phyloP scores from a whole-genome alignment of 768 basidiomycete genomes.

The Trametes meyenii region DNA sequence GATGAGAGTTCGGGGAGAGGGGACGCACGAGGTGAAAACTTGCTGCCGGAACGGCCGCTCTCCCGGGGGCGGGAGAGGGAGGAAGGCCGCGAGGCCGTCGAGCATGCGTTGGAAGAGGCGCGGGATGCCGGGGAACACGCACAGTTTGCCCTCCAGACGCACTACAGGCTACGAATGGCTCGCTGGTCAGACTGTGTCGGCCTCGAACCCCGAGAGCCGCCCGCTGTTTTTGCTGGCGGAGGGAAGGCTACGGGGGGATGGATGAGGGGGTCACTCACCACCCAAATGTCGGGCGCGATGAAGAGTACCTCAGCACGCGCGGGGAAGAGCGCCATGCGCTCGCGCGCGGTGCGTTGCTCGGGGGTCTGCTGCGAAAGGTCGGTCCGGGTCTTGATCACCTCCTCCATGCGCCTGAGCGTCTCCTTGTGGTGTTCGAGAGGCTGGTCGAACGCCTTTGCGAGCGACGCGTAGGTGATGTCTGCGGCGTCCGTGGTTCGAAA shows the following conservation, averaged over 20 bases:
- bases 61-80: slow-evolving; percentile 76
- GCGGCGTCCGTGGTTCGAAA: background rate
- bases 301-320: slow-evolving; percentile 77
- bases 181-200: too few relatives aligned
- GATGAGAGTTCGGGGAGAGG: slow-evolving; percentile 19
- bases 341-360: slow-evolving; percentile 75
- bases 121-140: slow-evolving; percentile 92
- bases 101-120: slow-evolving; percentile 82
- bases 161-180: slow-evolving; percentile 94
- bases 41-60: slow-evolving; percentile 80
- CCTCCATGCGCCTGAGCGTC: slow-evolving; percentile 73
- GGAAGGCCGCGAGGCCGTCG: slow-evolving; percentile 66
- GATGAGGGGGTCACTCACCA: slow-evolving; percentile 55
- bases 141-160: slow-evolving; percentile 81
- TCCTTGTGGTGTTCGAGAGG: slow-evolving; percentile 74
- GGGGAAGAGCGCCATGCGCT: slow-evolving; percentile 92
- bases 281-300: slow-evolving; percentile 82
- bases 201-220: too few relatives aligned
- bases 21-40: slow-evolving; percentile 75
- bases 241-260: too few relatives aligned
- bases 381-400: slow-evolving; percentile 54
- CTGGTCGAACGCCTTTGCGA: slow-evolving; percentile 83
- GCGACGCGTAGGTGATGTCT: slow-evolving; percentile 90
- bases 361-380: slow-evolving; percentile 65
- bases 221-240: too few relatives aligned